These are phyloP conservation scores for Ophiostoma sp. DNA, from an alignment of 2,329 filamentous ascomycete genomes.

Conservation along the genomic window DNA sequence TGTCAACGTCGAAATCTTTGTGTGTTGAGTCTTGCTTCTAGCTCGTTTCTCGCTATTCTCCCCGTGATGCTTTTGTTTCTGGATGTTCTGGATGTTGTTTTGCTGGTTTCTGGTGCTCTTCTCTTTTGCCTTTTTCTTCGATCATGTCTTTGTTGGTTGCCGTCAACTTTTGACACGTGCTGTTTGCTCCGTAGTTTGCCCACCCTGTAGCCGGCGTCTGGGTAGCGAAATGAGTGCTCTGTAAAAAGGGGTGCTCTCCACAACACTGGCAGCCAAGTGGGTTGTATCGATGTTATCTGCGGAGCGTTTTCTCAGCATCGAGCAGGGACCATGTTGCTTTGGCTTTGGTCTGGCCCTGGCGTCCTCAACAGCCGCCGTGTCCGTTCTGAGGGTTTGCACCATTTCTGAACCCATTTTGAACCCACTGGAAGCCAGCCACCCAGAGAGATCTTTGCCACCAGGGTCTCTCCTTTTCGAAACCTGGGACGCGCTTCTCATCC, in stretches of 20 bases:
- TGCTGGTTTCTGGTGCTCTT: neutral
- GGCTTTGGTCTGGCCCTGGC: neutral
- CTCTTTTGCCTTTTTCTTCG: neutral
- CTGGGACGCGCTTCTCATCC: conserved; percentile 23
- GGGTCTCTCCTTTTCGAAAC: conserved; percentile 19
- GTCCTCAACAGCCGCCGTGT: neutral
- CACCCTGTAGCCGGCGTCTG: neutral
- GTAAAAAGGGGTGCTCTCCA: conserved; percentile 6
- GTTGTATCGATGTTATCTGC: conserved; percentile 12
- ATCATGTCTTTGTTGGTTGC: neutral
- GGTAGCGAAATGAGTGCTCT: conserved; percentile 1
- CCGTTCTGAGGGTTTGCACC: neutral
- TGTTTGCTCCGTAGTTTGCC: neutral
- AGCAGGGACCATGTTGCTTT: neutral
- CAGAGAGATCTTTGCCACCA: neutral
- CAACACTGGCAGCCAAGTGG: neutral
- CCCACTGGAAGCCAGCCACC: conserved; percentile 15
- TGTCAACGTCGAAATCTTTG: neutral
- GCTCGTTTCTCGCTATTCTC: neutral
- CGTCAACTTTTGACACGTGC: neutral
- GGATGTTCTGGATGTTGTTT: neutral
- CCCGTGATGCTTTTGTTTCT: too few species aligned
- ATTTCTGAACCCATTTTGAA: neutral
- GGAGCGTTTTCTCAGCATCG: neutral
- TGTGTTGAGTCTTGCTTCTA: neutral